These are phyloP conservation scores for Thalassia testudinum DNA, from an alignment of 116 monocot genomes.

Conservation along the genomic window DNA sequence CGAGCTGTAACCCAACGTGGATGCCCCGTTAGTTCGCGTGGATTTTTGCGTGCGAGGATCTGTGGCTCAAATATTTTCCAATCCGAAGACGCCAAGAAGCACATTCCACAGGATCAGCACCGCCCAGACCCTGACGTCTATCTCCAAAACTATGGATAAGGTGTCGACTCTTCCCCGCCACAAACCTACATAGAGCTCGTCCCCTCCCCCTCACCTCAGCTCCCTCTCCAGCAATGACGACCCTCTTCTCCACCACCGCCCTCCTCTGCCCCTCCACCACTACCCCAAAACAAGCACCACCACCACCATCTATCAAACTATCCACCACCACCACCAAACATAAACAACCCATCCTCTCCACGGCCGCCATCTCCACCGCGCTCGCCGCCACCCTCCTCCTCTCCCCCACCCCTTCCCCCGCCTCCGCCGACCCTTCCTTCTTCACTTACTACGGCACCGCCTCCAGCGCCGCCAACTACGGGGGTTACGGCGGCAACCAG, in stretches of 20 bases:
- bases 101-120: too few species aligned
- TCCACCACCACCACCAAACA: conserved; percentile 5
- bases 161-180: too few species aligned
- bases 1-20: too few species aligned
- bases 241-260: conserved; percentile 22
- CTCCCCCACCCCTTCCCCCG: conserved; percentile 10
- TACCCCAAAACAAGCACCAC: conserved; percentile 6
- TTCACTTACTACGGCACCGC: conserved; percentile 91
- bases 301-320: not conserved
- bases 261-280: conserved; percentile 10
- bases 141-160: too few species aligned
- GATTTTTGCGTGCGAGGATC: too few species aligned
- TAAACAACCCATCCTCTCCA: conserved; percentile 7
- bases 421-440: conserved; percentile 17
- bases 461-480: conserved; percentile 94
- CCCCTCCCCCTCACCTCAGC: too few species aligned
- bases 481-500: conserved; percentile 85
- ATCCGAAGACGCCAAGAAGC: too few species aligned
- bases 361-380: conserved; percentile 12
- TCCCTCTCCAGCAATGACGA: conserved; percentile 11
- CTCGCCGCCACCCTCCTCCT: conserved; percentile 23
- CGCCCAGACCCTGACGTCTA: too few species aligned
- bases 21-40: too few species aligned
- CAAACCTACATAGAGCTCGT: too few species aligned
- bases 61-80: too few species aligned